Percentiles rank a stretch among this genome's conserved stretches.
These are phyloP conservation scores for Oligophagozyma castellii DNA, from an alignment of 1,139 yeast genomes.

Conservation along the genomic window DNA sequence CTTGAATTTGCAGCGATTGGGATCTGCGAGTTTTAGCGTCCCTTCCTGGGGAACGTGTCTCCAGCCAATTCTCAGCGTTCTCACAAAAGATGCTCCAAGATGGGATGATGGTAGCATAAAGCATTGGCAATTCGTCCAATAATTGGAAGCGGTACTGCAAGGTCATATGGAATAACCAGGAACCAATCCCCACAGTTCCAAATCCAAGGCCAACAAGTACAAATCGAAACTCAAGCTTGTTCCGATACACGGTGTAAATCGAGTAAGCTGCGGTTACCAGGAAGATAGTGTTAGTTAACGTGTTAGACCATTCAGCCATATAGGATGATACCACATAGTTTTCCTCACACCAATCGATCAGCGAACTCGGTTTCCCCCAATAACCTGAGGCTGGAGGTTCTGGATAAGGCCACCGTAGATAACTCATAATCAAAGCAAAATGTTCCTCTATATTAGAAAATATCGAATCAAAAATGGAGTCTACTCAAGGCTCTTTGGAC, in stretches of 20 bases:
- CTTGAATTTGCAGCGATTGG: slow-evolving; percentile 13
- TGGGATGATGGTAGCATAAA: slow-evolving; percentile 92
- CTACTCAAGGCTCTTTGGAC: too few species aligned
- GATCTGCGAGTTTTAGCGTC: slow-evolving; percentile 26
- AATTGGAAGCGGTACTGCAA: slow-evolving; percentile 75
- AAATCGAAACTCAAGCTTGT: slow-evolving; percentile 58
- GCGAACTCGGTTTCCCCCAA: slow-evolving; percentile 34
- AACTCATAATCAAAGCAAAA: not conserved
- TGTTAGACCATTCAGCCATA: slow-evolving; percentile 80
- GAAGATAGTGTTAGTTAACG: slow-evolving; percentile 61
- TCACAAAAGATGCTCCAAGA: slow-evolving; percentile 81
- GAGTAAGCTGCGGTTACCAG: slow-evolving; percentile 55
- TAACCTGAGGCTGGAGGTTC: slow-evolving; percentile 22
- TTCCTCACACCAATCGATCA: slow-evolving; percentile 96
- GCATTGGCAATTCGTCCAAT: slow-evolving; percentile 94
- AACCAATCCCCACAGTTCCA: slow-evolving; percentile 78
- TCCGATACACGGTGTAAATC: slow-evolving; percentile 42
- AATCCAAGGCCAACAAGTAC: slow-evolving; percentile 64
- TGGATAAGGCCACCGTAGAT: slow-evolving; percentile 24
- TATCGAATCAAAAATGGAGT: too few species aligned
- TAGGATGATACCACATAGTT: slow-evolving; percentile 77
- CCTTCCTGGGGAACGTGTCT: too few species aligned
- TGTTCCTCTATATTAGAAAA: too few species aligned
- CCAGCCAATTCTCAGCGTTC: slow-evolving; percentile 9
- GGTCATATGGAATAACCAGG: slow-evolving; percentile 96